Base-by-base conservation (phyloP, 2,329 filamentous ascomycete species). In the Cladosporium sp. region DNA sequence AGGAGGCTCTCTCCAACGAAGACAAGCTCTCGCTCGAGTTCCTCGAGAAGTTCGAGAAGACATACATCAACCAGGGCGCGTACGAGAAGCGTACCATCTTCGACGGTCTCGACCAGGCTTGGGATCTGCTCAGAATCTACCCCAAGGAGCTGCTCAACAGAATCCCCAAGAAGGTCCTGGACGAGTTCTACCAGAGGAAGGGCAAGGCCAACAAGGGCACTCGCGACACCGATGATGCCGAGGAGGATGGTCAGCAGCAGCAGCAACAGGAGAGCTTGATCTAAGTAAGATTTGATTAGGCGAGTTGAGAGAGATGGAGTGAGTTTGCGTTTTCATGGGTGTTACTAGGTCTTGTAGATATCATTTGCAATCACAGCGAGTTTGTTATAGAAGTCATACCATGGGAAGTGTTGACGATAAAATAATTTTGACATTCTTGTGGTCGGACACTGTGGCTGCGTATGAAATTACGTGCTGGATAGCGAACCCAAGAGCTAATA, bases 1-100 rank as follows among this genome's bases (percentile, higher is more conserved):
- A 99, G 82, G 95, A 99, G 80, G 95, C 95, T 37, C 81, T 99
- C 76, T 97, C 93, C 31, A 87, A 91, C 64, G 95, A 99, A 82
- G 95, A 99, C 83, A 98, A 98, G 84, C 88, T 98, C 66, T 97
- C 94, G 10, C 87, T 99, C 44, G 95, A 99, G 80, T 99, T 99
- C 85, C 83, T 99, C 73, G 94, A 98, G 77, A 98, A 98, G 82
- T 99, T 99, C 77, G 95, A 99, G 83, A 90, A 91, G 69, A 92
- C 91, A 66, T 99, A 98, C 81, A 96, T 99, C 79, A 85, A 86
- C 69, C 95, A 99, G 81, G 92, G 91, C 63, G 84, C 93, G 21
- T 99, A 99, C 82, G 95, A 99, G 81, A 90, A 90, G 70, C 90
- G 95, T 74, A 89, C 85, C 69, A 97, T 99, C 76, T 93, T 88